Evolutionary conservation across 768 basidiomycete species (phyloP).

Genomic region (Tricholoma matsutake): DNA sequence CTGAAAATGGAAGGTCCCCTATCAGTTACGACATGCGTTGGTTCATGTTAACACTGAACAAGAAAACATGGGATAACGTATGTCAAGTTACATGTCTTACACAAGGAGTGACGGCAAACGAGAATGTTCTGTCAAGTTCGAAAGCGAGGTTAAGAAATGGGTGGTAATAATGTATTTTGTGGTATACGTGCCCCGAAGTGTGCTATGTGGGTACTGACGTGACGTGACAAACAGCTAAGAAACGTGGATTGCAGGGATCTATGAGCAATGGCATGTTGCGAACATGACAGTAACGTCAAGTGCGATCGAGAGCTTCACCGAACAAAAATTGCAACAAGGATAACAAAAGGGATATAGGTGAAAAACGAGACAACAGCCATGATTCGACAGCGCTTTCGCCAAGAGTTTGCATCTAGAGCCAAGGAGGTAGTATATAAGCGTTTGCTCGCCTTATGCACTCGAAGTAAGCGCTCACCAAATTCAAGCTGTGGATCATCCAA

Average conservation of each 20-base stretch:
- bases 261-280: neutral
- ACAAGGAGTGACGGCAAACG: neutral
- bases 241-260: neutral
- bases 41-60: neutral
- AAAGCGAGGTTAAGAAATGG: neutral
- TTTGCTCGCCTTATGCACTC: neutral
- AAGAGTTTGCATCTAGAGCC: slow-evolving; percentile 61
- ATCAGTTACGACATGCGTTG: neutral
- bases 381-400: slow-evolving; percentile 74
- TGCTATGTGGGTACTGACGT: neutral
- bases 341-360: slow-evolving; percentile 78
- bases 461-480: slow-evolving; percentile 47
- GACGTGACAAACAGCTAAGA: neutral
- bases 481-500: slow-evolving; percentile 81
- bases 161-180: neutral
- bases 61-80: neutral
- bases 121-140: neutral
- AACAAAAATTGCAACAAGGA: slow-evolving; percentile 66
- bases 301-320: neutral
- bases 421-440: neutral
- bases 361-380: slow-evolving; percentile 65
- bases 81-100: neutral
- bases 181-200: neutral
- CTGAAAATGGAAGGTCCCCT: neutral
- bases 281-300: neutral